A percentile compares a stretch with the other conserved stretches of the same genome.
Evolutionary conservation across 2,329 filamentous ascomycete species (phyloP).

Genomic region (Chaetomium globosum): DNA sequence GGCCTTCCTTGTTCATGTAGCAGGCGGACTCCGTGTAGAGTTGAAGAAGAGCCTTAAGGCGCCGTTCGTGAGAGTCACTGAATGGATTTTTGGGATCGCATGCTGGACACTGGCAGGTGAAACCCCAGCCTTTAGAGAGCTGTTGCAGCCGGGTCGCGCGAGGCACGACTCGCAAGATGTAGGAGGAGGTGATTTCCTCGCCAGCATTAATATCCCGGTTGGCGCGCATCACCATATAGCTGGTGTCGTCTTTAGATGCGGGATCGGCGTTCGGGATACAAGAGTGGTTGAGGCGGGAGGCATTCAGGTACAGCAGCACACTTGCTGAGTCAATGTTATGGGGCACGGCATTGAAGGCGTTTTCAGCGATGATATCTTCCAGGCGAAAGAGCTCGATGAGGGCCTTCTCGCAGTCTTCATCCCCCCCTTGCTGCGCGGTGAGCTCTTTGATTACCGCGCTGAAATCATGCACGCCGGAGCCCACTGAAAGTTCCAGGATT

Average conservation of each 20-base stretch:
- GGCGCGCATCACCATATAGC: neutral
- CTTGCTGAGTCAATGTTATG: too few relatives aligned
- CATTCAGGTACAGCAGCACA: too few relatives aligned
- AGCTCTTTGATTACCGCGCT: too few relatives aligned
- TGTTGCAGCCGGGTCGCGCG: neutral
- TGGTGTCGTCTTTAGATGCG: too few relatives aligned
- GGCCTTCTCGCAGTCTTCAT: neutral
- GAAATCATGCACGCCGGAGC: too few relatives aligned
- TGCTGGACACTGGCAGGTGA: neutral
- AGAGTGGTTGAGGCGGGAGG: neutral
- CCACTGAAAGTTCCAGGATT: neutral
- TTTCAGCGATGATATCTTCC: constrained; percentile 1
- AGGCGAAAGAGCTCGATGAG: neutral
- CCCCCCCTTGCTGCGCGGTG: too few relatives aligned
- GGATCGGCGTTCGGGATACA: neutral
- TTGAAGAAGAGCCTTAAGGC: neutral
- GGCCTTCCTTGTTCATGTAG: neutral
- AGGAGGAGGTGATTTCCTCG: neutral
- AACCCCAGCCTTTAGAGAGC: neutral
- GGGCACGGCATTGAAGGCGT: too few relatives aligned
- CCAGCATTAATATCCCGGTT: neutral
- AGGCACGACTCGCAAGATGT: neutral
- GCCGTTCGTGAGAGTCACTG: neutral
- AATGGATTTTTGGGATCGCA: too few relatives aligned
- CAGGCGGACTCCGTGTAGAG: neutral